Base-by-base conservation (phyloP, 2,329 filamentous ascomycete species). In the Talaromyces piceae region DNA sequence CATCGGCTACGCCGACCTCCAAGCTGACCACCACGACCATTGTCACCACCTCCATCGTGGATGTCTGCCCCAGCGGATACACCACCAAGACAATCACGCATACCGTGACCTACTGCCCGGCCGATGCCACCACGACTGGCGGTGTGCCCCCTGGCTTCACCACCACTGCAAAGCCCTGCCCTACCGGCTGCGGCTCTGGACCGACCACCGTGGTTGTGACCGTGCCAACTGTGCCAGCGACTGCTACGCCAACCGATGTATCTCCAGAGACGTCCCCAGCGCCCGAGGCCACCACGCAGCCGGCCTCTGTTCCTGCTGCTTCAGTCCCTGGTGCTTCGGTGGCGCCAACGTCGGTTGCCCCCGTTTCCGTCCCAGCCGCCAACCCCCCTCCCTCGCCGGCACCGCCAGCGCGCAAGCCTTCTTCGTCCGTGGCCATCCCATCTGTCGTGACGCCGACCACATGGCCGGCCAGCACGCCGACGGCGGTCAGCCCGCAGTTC, bases 51-150 rank as follows among this genome's bases (percentile, higher is more conserved):
- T 68, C 67, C 16, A 73, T 72, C 54, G 63, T 65, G 6, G 65
- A 68, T 47, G 67, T 73, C 56, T 73, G 70, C 52, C 66, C 71
- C 3, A 70, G 68, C 23, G 71, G 71, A 5, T 72, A 68, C 56
- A 71, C 66, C 31, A 72, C 67, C 5, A 62, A 71, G 45, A 70
- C 66, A 2, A 66, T 65, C 3, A 68, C 67, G 1, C 61, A 65
- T 41, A 72, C 69, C 8, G 68, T 66, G 13, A 68, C 63, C 4
- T 64, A 66, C 48, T 70, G 66, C 54, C 66, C 68, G 3, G 64
- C 60, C 13, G 63, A 63, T 12, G 55, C 43, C 5, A 54, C 62
- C 13, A 59, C 64, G n/a, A 41, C 23, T 26, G 43, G 46, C 37
- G 63, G 63, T 4, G 57, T 63, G 11, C 62, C 66, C 5, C 43